Conservation (phyloP, 78 protist genomes). For the Mantamonas sphyraenae region DNA sequence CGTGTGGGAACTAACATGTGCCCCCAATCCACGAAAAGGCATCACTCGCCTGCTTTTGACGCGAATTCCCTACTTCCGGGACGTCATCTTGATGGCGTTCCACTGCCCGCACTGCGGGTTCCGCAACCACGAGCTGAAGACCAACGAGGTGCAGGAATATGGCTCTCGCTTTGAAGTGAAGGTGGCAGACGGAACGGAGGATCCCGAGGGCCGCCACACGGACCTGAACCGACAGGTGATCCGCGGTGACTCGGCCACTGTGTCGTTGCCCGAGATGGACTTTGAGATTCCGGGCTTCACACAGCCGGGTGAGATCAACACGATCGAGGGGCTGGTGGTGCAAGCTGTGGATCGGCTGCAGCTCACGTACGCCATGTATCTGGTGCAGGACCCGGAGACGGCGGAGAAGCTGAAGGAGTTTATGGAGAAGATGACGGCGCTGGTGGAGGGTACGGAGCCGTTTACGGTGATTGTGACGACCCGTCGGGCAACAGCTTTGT, state of each 20-base stretch:
- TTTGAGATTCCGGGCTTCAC: slow-evolving; percentile 71
- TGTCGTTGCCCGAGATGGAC: slow-evolving; percentile 75
- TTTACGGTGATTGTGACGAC: slow-evolving; percentile 74
- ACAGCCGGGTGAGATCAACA: slow-evolving; percentile 55
- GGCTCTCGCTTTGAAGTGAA: slow-evolving; percentile 42
- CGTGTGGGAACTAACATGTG: neutral
- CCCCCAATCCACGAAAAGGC: slow-evolving; percentile 40
- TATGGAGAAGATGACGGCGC: no score
- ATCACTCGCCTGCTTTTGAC: slow-evolving; percentile 66
- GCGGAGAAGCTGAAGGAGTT: slow-evolving; percentile 25
- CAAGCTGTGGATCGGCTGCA: no score
- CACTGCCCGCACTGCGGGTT: slow-evolving; percentile 80
- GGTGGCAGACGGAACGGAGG: slow-evolving; percentile 1
- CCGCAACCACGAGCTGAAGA: no score
- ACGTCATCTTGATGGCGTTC: slow-evolving; percentile 76
- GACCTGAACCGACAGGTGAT: slow-evolving; percentile 75
- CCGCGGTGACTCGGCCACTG: slow-evolving; percentile 61
- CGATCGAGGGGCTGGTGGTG: slow-evolving; percentile 73
- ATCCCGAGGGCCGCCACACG: no score
- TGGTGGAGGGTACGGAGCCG: no score
- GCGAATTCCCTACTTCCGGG: slow-evolving; percentile 75
- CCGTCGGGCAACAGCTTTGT: slow-evolving; percentile 74
- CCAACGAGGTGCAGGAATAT: slow-evolving; percentile 43
- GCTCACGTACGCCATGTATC: no score
- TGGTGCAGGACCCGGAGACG: slow-evolving; percentile 36